These are phyloP conservation scores for Durio zibethinus DNA, from an alignment of 345 rosid genomes.

Conservation along the genomic window DNA sequence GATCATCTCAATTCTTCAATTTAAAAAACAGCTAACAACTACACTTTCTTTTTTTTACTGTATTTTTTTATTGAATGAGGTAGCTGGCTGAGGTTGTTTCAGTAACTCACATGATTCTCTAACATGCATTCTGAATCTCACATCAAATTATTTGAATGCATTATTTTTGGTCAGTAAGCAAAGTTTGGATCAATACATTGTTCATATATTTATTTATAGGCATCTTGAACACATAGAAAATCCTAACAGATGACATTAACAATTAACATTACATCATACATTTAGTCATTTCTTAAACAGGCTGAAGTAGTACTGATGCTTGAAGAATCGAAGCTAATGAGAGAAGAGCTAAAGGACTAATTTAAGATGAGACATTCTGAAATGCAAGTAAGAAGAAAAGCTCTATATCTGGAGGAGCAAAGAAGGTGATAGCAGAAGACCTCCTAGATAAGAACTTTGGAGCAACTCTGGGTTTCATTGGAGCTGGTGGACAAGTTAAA, in stretches of 20 bases:
- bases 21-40: neutral
- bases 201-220: neutral
- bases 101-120: neutral
- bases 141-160: neutral
- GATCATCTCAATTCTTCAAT: neutral
- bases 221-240: neutral
- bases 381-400: constrained; percentile 38
- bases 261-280: neutral
- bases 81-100: too few relatives aligned
- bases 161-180: too few relatives aligned
- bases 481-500: constrained; percentile 37
- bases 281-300: neutral
- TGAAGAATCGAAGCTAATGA: neutral
- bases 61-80: too few relatives aligned
- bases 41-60: neutral
- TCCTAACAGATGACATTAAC: neutral
- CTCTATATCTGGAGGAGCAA: constrained; percentile 36
- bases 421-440: constrained; percentile 23
- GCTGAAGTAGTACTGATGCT: neutral
- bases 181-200: neutral
- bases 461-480: constrained; percentile 34
- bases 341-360: neutral
- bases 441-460: constrained; percentile 5
- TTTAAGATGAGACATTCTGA: constrained; percentile 10
- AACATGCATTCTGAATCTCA: neutral